These are phyloP conservation scores for Asterella californica DNA, from an alignment of 225 moss, liverwort and hornwort genomes.

Conservation along the genomic window DNA sequence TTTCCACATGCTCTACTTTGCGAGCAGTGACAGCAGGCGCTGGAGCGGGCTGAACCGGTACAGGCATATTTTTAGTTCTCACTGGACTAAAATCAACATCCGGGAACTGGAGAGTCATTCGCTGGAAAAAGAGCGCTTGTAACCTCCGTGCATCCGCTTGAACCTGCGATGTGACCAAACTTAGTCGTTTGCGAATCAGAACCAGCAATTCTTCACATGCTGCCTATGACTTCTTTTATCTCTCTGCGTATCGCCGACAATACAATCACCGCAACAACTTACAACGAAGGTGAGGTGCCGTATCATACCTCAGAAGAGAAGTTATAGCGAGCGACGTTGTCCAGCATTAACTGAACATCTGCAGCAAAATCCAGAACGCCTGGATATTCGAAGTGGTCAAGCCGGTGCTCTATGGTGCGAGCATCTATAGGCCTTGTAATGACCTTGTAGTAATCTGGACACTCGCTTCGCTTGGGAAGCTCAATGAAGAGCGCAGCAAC, in stretches of 20 bases:
- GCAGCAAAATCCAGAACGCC: slow-evolving; percentile 91
- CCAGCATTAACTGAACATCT: slow-evolving; percentile 94
- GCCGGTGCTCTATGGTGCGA: slow-evolving; percentile 81
- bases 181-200: not conserved
- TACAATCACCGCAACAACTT: not conserved
- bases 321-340: slow-evolving; percentile 84
- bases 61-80: slow-evolving; percentile 52
- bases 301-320: slow-evolving; percentile 60
- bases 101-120: slow-evolving; percentile 87
- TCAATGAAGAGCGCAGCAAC: slow-evolving; percentile 77
- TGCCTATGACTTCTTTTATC: too few relatives aligned
- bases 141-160: slow-evolving; percentile 88
- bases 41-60: slow-evolving; percentile 27
- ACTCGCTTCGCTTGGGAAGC: slow-evolving; percentile 84
- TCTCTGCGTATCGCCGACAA: not conserved
- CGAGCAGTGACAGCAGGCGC: slow-evolving; percentile 47
- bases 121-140: slow-evolving; percentile 77
- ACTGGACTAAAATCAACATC: slow-evolving; percentile 85
- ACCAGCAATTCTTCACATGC: too few relatives aligned
- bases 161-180: slow-evolving; percentile 46
- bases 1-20: slow-evolving; percentile 42
- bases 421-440: slow-evolving; percentile 79
- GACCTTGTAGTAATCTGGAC: slow-evolving; percentile 88
- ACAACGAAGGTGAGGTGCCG: too few relatives aligned
- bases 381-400: slow-evolving; percentile 90